Percentiles rank a stretch among this genome's conserved stretches.
These are phyloP conservation scores for Trametes cubensis DNA, from an alignment of 768 basidiomycete genomes.

Conservation along the genomic window DNA sequence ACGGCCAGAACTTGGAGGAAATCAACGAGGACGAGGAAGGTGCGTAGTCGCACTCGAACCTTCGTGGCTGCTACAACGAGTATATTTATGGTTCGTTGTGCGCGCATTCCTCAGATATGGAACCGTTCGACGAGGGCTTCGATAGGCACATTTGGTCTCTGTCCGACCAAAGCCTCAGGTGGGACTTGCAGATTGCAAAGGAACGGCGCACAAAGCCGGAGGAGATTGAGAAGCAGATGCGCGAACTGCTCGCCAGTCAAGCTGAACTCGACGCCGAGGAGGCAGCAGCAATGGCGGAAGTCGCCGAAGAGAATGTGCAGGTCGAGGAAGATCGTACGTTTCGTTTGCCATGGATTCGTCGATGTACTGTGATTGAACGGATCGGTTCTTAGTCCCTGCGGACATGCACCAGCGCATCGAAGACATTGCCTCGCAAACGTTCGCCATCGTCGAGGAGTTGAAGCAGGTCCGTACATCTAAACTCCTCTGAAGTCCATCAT, in stretches of 20 bases:
- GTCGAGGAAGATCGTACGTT: slow-evolving; percentile 30
- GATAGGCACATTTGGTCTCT: slow-evolving; percentile 83
- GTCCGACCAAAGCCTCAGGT: slow-evolving; percentile 71
- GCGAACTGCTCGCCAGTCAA: slow-evolving; percentile 43
- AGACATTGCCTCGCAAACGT: slow-evolving; percentile 38
- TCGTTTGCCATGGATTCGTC: too few relatives aligned
- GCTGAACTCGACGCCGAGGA: slow-evolving; percentile 34
- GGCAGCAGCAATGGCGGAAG: slow-evolving; percentile 23
- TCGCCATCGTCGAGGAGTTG: slow-evolving; percentile 49
- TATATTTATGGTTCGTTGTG: not conserved
- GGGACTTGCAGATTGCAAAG: slow-evolving; percentile 72
- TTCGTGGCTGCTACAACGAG: too few relatives aligned
- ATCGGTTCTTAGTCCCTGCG: slow-evolving; percentile 28
- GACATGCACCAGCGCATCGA: slow-evolving; percentile 25
- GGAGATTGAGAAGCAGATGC: slow-evolving; percentile 49
- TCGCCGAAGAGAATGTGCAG: slow-evolving; percentile 20
- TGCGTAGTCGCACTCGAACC: too few relatives aligned
- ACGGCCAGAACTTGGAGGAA: slow-evolving; percentile 75
- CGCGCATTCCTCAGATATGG: slow-evolving; percentile 34
- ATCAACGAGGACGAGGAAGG: slow-evolving; percentile 59
- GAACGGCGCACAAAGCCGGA: slow-evolving; percentile 64
- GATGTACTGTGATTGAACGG: too few relatives aligned
- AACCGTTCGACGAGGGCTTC: slow-evolving; percentile 85
- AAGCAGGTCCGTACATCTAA: slow-evolving; percentile 49
- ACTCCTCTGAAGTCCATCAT: not conserved